Base-by-base conservation (phyloP, 768 basidiomycete species). In the Russula virescens region DNA sequence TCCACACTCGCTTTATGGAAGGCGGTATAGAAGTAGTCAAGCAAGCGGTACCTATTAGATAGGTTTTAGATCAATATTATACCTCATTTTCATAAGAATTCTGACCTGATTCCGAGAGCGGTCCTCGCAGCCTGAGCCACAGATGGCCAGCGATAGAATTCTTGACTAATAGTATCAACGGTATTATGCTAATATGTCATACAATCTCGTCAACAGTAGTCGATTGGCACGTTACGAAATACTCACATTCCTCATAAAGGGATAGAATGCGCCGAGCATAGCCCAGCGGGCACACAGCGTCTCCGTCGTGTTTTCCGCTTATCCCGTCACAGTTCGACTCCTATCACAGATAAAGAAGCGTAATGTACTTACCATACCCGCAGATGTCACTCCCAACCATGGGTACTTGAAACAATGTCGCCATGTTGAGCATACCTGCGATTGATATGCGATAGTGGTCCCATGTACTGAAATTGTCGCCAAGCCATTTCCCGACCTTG, bases 351-450 rank as follows among this genome's bases (percentile, higher is more conserved):
- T 11, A 38, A 38, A 25, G 25, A 31, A 26, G 14, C 28, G 40
- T 51, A 45, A 21, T 23, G 53, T 42, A 70, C 81, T 18, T 64
- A 83, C 83, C 79, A 71, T 79, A 87, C 2, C 85, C 87, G 68
- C 85, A 88, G 60, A 87, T 84, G 72, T 92, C 89, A 52, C 82
- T 81, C 3, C 89, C 89, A 38, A 89, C 82, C 87, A 91, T 87
- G 0, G 89, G 89, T 2, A 88, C 72, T 66, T 87, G 85, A 68
- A 80, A 88, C 18, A 89, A 71, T 1, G 77, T 75, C 8, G 85
- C 83, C 73, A 88, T 84, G 19, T 80, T 81, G 31, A 88, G 74
- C 75, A 87, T 83, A 8, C 84, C 85, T 3, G 84, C 78, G 61
- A 88, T 85, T 5, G 82, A 84, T 50, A 71, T 68, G 18, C 80